Evolutionary conservation across 192 early-diverging fungal species (phyloP), one percentile per base, ranked within the genome.

Genomic region (Phycomyces blakesleeanus): DNA sequence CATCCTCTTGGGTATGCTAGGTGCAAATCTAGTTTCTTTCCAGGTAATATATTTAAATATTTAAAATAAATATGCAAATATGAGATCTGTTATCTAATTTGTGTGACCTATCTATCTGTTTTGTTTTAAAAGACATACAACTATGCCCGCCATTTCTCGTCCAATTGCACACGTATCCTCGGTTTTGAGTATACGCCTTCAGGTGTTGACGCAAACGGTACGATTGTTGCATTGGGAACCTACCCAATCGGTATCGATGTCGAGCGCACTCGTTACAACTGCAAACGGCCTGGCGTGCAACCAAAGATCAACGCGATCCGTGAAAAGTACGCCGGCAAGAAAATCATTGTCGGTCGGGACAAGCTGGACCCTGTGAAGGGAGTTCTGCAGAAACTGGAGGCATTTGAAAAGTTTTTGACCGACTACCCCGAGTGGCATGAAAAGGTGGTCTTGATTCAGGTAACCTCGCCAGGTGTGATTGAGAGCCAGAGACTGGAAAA

Each of bases 181-280:
- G 94, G 94, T 0, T 86, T 89, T 59, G 95, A 99, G 69, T 93
- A 92, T 0, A 89, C 95, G 4, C 96, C 95, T 8, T 85, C 76
- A 16, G 93, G 93, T 10, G 91, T 98, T 16, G 90, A 96, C 68
- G 88, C 86, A 59, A 81, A 83, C 47, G 91, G 93, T 14, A 81
- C 78, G 25, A 76, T 85, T 10, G 92, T 97, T 5, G 66, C 83
- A 40, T 84, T 98, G 1, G 91, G 90, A 47, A 94, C 94, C 20
- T 96, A 96, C 70, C 97, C 97, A 2, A 96, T 99, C 47, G 97
- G 97, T n/a, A 98, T 99, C 69, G 94, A 99, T 69, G 83, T 89
- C 9, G 77, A 90, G 18, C 68, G 83, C 7, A 83, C 94, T 8
- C 81, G 90, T 56, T 24, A 61, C n/a, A 76, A 81, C 41, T 83